Evolutionary conservation across 768 basidiomycete species (phyloP).

Genomic region (Amanita polypyramis): DNA sequence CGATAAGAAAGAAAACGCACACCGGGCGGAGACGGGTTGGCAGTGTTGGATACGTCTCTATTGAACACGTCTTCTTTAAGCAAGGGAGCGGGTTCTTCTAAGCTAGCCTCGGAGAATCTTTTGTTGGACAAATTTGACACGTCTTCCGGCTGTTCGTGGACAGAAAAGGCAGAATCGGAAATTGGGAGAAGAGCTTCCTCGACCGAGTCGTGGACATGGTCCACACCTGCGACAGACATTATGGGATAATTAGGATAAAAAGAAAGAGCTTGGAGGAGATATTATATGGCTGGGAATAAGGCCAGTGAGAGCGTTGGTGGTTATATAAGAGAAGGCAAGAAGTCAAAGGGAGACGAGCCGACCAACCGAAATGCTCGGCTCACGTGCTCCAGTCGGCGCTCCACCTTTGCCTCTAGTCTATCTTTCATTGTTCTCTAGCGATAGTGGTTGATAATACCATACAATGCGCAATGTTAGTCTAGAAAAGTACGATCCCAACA

Average conservation of each 20-base stretch:
- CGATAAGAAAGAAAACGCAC: conserved; percentile 2
- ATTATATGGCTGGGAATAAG: conserved; percentile 1
- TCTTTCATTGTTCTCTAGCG: too few relatives aligned
- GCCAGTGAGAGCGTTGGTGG: not conserved
- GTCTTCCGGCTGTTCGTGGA: not conserved
- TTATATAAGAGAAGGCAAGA: not conserved
- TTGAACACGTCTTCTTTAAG: conserved; percentile 3
- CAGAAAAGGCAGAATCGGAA: not conserved
- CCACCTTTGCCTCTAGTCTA: not conserved
- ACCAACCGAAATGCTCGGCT: not conserved
- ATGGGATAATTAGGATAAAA: conserved; percentile 7
- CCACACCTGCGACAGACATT: conserved; percentile 8
- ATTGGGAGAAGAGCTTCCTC: conserved; percentile 1
- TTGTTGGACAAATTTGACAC: conserved; percentile 4
- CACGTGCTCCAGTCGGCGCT: conserved; percentile 3
- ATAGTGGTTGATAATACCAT: too few relatives aligned
- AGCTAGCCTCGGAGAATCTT: not conserved
- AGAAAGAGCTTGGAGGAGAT: conserved; percentile 3
- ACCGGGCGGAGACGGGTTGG: not conserved
- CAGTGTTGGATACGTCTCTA: not conserved
- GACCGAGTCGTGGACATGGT: conserved; percentile 3
- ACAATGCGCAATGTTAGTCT: conserved; percentile 8
- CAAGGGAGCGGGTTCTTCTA: not conserved
- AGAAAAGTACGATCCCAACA: conserved; percentile 39
- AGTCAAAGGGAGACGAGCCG: conserved; percentile 2